Evolutionary conservation across 306 rosid genomes (phyloP).

Genomic region (Urtica urens): DNA sequence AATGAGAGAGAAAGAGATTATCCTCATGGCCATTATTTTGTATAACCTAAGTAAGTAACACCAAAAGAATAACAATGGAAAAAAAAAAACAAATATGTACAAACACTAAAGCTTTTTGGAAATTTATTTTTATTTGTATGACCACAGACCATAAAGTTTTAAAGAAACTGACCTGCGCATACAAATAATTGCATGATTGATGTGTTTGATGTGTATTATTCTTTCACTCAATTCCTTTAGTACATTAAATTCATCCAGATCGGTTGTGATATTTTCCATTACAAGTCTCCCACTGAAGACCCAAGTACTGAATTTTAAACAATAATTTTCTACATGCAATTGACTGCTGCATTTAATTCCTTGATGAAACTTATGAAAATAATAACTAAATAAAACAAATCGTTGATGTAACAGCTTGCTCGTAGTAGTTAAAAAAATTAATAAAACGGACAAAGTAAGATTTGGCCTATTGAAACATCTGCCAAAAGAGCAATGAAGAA

Average conservation of each 20-base stretch:
- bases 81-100: no score
- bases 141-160: no score
- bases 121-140: no score
- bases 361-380: background rate
- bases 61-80: no score
- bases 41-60: no score
- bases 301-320: background rate
- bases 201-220: no score
- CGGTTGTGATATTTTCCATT: background rate
- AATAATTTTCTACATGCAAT: background rate
- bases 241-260: background rate
- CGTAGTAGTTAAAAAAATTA: background rate
- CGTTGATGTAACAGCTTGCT: background rate
- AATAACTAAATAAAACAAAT: background rate
- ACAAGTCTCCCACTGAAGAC: background rate
- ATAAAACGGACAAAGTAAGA: background rate
- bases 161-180: no score
- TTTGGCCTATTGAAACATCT: conserved; percentile 2
- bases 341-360: conserved; percentile 10
- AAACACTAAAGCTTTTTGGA: no score
- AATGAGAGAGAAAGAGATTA: no score
- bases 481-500: background rate
- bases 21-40: no score
- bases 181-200: background rate
- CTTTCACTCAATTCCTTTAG: background rate